A percentile compares a stretch with the other conserved stretches of the same genome.
Conservation (phyloP, 148 eudicot species). For the Cornus controversa region DNA sequence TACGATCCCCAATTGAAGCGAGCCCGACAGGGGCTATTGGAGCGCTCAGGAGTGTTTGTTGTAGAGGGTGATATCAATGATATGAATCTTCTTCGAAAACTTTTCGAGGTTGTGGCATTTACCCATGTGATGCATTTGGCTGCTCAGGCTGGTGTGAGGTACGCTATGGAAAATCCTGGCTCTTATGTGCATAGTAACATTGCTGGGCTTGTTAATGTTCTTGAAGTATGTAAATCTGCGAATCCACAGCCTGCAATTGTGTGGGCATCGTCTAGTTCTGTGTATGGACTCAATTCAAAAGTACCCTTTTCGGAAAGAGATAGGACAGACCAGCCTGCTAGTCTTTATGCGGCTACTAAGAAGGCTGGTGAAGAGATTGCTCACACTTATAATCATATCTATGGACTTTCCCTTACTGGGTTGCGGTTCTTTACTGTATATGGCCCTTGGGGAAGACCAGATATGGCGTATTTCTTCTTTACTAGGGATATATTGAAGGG, state of each 20-base stretch:
- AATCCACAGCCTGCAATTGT: conserved; percentile 84
- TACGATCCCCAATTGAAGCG: conserved; percentile 71
- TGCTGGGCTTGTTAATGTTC: conserved; percentile 69
- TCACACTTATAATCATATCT: conserved; percentile 78
- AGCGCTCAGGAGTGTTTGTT: conserved; percentile 59
- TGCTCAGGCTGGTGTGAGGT: conserved; percentile 83
- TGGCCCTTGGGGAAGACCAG: conserved; percentile 91
- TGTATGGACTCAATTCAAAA: conserved; percentile 73
- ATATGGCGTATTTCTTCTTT: conserved; percentile 84
- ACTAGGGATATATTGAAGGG: conserved; percentile 75
- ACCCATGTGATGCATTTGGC: conserved; percentile 92
- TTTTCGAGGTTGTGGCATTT: conserved; percentile 62
- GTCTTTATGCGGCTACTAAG: conserved; percentile 80
- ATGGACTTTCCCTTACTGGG: conserved; percentile 72
- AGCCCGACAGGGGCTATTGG: conserved; percentile 60
- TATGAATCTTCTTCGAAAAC: conserved; percentile 42
- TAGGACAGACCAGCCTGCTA: conserved; percentile 83
- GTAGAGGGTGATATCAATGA: conserved; percentile 92
- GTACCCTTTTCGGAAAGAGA: conserved; percentile 79
- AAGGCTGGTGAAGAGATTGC: conserved; percentile 87
- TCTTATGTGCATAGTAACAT: conserved; percentile 82
- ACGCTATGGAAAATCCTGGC: conserved; percentile 79
- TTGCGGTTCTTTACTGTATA: conserved; percentile 80
- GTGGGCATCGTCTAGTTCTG: conserved; percentile 84
- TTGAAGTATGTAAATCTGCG: conserved; percentile 68